These are phyloP conservation scores for Globisporangium nodosum DNA, from an alignment of 352 stramenopile species.

Conservation along the genomic window DNA sequence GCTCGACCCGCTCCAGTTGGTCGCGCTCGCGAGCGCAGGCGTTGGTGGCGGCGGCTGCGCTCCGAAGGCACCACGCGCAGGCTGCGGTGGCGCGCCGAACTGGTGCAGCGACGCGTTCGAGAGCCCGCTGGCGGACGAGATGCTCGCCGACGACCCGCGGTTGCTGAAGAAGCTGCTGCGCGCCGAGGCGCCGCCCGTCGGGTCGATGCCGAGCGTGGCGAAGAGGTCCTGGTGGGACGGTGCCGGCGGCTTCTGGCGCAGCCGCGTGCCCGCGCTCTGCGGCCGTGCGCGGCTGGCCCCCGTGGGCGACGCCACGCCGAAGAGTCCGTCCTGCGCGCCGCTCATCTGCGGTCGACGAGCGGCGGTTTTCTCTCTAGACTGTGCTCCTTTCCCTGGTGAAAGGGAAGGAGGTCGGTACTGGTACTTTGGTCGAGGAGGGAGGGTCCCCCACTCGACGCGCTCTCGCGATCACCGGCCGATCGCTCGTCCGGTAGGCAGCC, in stretches of 20 bases:
- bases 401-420: background rate
- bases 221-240: constrained; percentile 48
- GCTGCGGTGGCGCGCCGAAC: constrained; percentile 6
- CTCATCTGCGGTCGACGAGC: constrained; percentile 11
- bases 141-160: constrained; percentile 16
- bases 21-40: constrained; percentile 2
- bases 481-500: no score
- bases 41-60: constrained; percentile 2
- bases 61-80: constrained; percentile 2
- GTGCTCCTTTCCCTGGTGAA: background rate
- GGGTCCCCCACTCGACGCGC: background rate
- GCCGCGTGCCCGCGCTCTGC: constrained; percentile 44
- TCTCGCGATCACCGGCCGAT: no score
- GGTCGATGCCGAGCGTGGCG: constrained; percentile 41
- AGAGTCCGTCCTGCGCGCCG: constrained; percentile 12
- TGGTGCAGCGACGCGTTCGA: constrained; percentile 11
- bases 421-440: background rate
- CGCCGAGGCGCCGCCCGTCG: constrained; percentile 23
- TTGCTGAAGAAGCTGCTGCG: constrained; percentile 19
- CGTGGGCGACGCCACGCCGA: constrained; percentile 8
- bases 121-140: constrained; percentile 12
- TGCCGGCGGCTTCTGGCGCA: constrained; percentile 49
- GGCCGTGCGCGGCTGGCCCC: constrained; percentile 20
- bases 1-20: constrained; percentile 14
- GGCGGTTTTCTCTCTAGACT: background rate